Evolutionary conservation across 31 red algal genomes (phyloP).

Genomic region (Bonnemaisonia californica): DNA sequence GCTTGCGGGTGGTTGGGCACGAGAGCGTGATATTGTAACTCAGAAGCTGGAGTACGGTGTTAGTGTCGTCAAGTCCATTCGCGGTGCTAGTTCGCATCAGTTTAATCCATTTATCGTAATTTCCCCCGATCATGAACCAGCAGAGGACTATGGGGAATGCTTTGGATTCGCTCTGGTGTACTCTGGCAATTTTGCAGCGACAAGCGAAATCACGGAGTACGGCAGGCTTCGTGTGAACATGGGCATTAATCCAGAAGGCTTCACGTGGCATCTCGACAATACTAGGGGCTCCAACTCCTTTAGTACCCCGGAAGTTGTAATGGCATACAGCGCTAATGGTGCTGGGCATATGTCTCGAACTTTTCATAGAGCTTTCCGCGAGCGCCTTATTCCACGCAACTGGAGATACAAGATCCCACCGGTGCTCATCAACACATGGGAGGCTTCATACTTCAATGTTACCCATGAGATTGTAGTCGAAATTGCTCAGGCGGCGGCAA

Average conservation of each 20-base stretch:
- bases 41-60: slow-evolving; percentile 71
- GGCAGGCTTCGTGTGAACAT: slow-evolving; percentile 85
- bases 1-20: slow-evolving; percentile 87
- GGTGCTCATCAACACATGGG: slow-evolving; percentile 94
- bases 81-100: slow-evolving; percentile 88
- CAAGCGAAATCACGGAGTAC: slow-evolving; percentile 81
- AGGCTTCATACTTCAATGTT: slow-evolving; percentile 91
- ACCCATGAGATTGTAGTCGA: slow-evolving; percentile 81
- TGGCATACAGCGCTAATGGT: slow-evolving; percentile 74
- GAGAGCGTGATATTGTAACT: slow-evolving; percentile 80
- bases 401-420: slow-evolving; percentile 82
- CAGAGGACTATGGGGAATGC: slow-evolving; percentile 65
- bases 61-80: slow-evolving; percentile 78
- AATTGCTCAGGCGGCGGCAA: slow-evolving; percentile 62
- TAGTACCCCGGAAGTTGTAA: slow-evolving; percentile 80
- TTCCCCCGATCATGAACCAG: slow-evolving; percentile 47
- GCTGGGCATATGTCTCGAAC: slow-evolving; percentile 67
- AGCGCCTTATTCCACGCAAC: slow-evolving; percentile 70
- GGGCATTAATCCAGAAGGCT: slow-evolving; percentile 87
- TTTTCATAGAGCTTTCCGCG: slow-evolving; percentile 75
- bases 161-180: slow-evolving; percentile 85
- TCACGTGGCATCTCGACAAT: slow-evolving; percentile 87
- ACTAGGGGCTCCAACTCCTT: slow-evolving; percentile 55
- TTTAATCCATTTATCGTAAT: slow-evolving; percentile 89
- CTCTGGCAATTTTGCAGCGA: slow-evolving; percentile 84